Base-by-base conservation (phyloP, 495 filamentous ascomycete species). In the Sordaria brevicollis region DNA sequence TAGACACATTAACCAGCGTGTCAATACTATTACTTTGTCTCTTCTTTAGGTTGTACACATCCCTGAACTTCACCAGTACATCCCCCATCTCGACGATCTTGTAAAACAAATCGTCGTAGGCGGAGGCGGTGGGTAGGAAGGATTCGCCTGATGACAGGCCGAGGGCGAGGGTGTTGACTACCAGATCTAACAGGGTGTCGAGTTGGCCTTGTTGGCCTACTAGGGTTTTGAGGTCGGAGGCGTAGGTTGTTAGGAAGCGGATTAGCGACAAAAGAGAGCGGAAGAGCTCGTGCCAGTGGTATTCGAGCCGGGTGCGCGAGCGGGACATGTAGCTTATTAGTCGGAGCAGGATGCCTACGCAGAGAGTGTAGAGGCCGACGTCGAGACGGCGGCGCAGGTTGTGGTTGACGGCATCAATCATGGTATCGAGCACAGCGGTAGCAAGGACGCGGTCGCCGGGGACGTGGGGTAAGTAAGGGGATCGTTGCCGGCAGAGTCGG, bases 271-370 rank as follows among this genome's bases (percentile, higher is more conserved):
- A 88, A 17, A 99, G 86, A 6, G 90, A 91, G 69, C 94, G 90
- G 89, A 96, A 99, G 35, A 98, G 86, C 70, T 98, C 92, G 33
- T 93, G 89, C 96, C 96, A 99, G 82, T 99, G 96, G 78, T 97
- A 97, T 19, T 84, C 78, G 35, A 95, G 83, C 43, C 92, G 86
- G 69, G 89, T 92, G 71, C 92, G 89, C 67, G 89, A 92, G 70
- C 89, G 88, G 54, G 91, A 91, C 17, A 97, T 86, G 80, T 93
- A 94, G 25, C 93, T 92, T 67, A 96, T 83, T 69, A 94, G 82
- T 65, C 94, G 90, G 66, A 93, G 85, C 70, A 93, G 85, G 69
- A 96, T 89, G 69, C 90, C 91, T n/a, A 96, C 85, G 75, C 83
- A 89, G 8, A 87, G 88, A 71, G 89, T 91, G 79, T 98, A 98